Conservation (phyloP, 163 green algal species). For the Chlamydomonas reinhardtii region DNA sequence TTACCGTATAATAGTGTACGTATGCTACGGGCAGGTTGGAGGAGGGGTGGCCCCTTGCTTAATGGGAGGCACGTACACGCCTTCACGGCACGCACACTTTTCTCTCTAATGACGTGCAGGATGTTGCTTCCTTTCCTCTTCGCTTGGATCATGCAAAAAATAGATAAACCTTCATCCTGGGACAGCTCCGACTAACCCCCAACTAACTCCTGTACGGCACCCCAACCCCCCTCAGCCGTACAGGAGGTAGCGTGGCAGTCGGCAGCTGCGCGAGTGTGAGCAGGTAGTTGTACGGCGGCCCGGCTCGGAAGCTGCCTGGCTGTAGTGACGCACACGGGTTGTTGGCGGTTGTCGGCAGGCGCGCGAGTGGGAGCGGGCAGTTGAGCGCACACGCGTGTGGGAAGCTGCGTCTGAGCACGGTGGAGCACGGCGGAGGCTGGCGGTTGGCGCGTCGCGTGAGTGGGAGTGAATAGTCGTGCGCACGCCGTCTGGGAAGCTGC, state of each 20-base stretch:
- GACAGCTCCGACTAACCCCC: not conserved
- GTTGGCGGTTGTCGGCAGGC: not conserved
- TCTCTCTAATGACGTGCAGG: too few relatives aligned
- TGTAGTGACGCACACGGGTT: not conserved
- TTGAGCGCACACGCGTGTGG: not conserved
- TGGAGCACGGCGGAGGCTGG: not conserved
- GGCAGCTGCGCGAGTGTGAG: not conserved
- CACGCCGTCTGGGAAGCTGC: not conserved
- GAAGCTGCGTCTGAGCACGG: not conserved
- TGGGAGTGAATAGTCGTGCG: not conserved
- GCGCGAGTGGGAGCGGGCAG: not conserved
- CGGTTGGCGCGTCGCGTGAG: not conserved
- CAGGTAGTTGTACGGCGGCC: not conserved
- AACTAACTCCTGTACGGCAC: constrained; percentile 1
- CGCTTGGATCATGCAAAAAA: too few relatives aligned
- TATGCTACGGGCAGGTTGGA: too few relatives aligned
- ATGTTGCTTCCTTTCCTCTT: too few relatives aligned
- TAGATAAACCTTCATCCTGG: not conserved
- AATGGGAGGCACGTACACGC: too few relatives aligned
- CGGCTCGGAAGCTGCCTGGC: not conserved
- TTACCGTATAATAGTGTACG: too few relatives aligned
- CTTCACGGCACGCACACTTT: too few relatives aligned
- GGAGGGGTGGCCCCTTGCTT: too few relatives aligned
- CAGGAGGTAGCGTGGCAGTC: not conserved
- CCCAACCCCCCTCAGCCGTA: not conserved